These are phyloP conservation scores for Neophaeococcomyces aloes DNA, from an alignment of 2,329 filamentous ascomycete genomes.

Conservation along the genomic window DNA sequence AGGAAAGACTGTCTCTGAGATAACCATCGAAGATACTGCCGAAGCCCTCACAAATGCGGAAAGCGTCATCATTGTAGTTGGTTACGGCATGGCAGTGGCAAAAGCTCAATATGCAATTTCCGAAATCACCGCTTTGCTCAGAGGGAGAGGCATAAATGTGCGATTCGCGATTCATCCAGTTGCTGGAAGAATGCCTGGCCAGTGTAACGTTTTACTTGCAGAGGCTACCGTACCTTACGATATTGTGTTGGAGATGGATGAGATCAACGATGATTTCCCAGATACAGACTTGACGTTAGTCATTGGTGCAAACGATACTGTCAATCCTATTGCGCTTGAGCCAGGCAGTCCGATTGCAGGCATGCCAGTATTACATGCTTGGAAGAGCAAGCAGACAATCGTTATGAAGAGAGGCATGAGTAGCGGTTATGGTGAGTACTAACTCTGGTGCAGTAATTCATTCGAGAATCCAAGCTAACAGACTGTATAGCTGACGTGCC, in stretches of 20 bases:
- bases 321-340: slow-evolving; percentile 81
- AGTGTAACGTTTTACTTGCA: slow-evolving; percentile 82
- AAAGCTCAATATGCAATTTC: slow-evolving; percentile 87
- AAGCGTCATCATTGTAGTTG: slow-evolving; percentile 76
- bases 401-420: slow-evolving; percentile 90
- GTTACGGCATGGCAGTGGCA: slow-evolving; percentile 89
- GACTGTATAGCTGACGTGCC: slow-evolving; percentile 60
- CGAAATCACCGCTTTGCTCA: slow-evolving; percentile 64
- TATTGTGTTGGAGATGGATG: slow-evolving; percentile 89
- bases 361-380: slow-evolving; percentile 85
- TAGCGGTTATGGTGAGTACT: slow-evolving; percentile 63
- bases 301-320: slow-evolving; percentile 86
- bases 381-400: slow-evolving; percentile 87
- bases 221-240: slow-evolving; percentile 85
- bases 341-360: slow-evolving; percentile 75
- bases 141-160: slow-evolving; percentile 66
- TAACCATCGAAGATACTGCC: slow-evolving; percentile 68
- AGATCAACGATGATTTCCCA: slow-evolving; percentile 85
- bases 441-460: not conserved
- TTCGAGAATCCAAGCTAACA: slow-evolving; percentile 4
- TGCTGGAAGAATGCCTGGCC: slow-evolving; percentile 82
- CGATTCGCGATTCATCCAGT: slow-evolving; percentile 87
- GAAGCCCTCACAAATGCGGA: slow-evolving; percentile 66
- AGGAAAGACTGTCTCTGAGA: slow-evolving; percentile 61
- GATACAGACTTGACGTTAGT: slow-evolving; percentile 80